Percentiles rank a stretch among this genome's conserved stretches.
Evolutionary conservation across 208 protist genomes (phyloP).

Genomic region (Crithidia mellificae): DNA sequence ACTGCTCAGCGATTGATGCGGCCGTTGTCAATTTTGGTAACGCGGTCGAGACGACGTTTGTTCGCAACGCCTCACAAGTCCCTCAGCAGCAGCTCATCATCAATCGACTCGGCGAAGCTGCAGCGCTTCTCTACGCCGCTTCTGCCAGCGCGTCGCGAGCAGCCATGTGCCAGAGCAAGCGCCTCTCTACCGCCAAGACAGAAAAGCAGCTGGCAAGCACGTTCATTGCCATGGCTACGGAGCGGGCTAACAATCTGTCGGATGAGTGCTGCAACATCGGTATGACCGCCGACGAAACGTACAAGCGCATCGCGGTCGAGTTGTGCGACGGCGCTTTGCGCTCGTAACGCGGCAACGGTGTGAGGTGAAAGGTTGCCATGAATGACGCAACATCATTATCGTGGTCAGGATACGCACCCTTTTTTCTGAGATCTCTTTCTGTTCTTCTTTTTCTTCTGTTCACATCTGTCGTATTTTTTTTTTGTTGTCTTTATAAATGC

Average conservation of each 20-base stretch:
- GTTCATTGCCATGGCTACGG: slow-evolving; percentile 67
- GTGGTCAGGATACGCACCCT: too few relatives aligned
- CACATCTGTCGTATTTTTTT: slow-evolving; percentile 2
- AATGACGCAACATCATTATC: too few relatives aligned
- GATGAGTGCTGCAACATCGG: slow-evolving; percentile 76
- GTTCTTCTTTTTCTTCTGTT: slow-evolving; percentile 21
- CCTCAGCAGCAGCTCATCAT: slow-evolving; percentile 77
- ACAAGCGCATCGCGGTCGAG: slow-evolving; percentile 81
- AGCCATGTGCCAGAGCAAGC: slow-evolving; percentile 69
- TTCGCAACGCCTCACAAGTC: slow-evolving; percentile 69
- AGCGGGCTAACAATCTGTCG: slow-evolving; percentile 48
- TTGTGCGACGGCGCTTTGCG: slow-evolving; percentile 71
- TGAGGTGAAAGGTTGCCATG: too few relatives aligned
- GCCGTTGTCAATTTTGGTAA: slow-evolving; percentile 81
- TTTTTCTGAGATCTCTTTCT: neutral
- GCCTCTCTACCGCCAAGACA: slow-evolving; percentile 59
- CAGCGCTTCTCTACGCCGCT: slow-evolving; percentile 73
- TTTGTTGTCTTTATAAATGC: neutral
- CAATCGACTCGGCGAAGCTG: slow-evolving; percentile 82
- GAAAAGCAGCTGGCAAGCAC: slow-evolving; percentile 69
- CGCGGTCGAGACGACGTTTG: slow-evolving; percentile 81
- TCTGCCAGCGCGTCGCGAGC: slow-evolving; percentile 82
- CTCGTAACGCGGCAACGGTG: slow-evolving; percentile 19
- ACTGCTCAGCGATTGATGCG: slow-evolving; percentile 66
- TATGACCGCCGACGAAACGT: slow-evolving; percentile 81